Conservation (phyloP, 805 yeast genomes). For the Ogataea angusta region DNA sequence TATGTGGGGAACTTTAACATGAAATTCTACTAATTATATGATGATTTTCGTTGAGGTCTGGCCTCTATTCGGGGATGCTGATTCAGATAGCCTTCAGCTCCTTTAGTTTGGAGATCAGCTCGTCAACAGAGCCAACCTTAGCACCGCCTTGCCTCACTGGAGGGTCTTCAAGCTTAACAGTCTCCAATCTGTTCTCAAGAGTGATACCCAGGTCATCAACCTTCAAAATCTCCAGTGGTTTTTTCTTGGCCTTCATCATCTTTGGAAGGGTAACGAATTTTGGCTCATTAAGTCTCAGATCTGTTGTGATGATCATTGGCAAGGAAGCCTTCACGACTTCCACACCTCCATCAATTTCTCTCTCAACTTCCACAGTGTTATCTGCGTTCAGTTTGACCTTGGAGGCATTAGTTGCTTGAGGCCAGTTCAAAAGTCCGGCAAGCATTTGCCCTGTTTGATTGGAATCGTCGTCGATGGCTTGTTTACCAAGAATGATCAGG, state of each 20-base stretch:
- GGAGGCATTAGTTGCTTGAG: slow-evolving; percentile 94
- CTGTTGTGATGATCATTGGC: slow-evolving; percentile 89
- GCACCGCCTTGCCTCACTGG: slow-evolving; percentile 77
- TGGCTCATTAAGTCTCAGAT: slow-evolving; percentile 90
- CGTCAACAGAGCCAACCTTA: slow-evolving; percentile 78
- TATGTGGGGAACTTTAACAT: slow-evolving; percentile 3
- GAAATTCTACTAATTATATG: neutral
- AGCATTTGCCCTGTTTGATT: slow-evolving; percentile 96
- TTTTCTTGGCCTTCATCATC: slow-evolving; percentile 97
- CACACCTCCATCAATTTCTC: slow-evolving; percentile 96
- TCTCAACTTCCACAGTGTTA: slow-evolving; percentile 71
- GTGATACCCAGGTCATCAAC: slow-evolving; percentile 71
- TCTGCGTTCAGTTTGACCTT: slow-evolving; percentile 60
- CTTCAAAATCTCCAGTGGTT: slow-evolving; percentile 71
- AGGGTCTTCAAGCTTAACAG: slow-evolving; percentile 80
- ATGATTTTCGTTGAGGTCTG: no score
- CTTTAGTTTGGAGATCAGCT: slow-evolving; percentile 72
- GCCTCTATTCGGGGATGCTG: no score
- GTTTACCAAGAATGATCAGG: slow-evolving; percentile 88
- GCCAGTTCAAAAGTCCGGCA: slow-evolving; percentile 92
- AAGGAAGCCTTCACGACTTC: slow-evolving; percentile 73
- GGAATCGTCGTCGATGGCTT: slow-evolving; percentile 93
- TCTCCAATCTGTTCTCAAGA: slow-evolving; percentile 58
- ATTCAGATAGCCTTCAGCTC: slow-evolving; percentile 63
- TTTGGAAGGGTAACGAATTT: slow-evolving; percentile 95